phyloP scores from a whole-genome alignment of 345 rosid genomes.

The Citrus medica region DNA sequence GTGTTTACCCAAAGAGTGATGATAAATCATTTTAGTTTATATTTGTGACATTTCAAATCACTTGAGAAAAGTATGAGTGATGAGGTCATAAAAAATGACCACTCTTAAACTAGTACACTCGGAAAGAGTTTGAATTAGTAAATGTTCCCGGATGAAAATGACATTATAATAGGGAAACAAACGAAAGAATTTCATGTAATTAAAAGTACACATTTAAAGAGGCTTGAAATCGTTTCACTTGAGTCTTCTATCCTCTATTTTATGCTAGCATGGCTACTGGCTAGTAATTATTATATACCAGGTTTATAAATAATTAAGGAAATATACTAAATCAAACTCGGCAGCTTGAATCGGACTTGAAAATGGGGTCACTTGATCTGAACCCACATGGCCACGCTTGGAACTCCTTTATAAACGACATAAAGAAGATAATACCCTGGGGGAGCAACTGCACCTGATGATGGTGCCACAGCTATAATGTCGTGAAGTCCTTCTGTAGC shows the following conservation, averaged over 20 bases:
- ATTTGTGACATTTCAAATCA: too few species aligned
- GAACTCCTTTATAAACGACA: constrained; percentile 54
- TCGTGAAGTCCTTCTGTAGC: constrained; percentile 17
- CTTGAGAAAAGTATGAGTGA: too few species aligned
- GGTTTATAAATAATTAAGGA: neutral
- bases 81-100: too few species aligned
- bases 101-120: too few species aligned
- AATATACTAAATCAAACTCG: neutral
- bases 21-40: too few species aligned
- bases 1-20: too few species aligned
- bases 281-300: neutral
- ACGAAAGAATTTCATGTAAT: neutral
- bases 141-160: too few species aligned
- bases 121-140: neutral
- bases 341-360: neutral
- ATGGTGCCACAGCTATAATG: constrained; percentile 33
- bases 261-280: neutral
- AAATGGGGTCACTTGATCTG: constrained; percentile 30
- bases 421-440: constrained; percentile 52
- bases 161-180: neutral
- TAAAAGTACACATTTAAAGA: neutral
- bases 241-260: neutral
- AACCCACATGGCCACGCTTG: constrained; percentile 50
- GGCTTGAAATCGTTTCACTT: neutral
- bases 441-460: constrained; percentile 45